Conservation (phyloP, 768 basidiomycete species). For the Clavaria fumosa region DNA sequence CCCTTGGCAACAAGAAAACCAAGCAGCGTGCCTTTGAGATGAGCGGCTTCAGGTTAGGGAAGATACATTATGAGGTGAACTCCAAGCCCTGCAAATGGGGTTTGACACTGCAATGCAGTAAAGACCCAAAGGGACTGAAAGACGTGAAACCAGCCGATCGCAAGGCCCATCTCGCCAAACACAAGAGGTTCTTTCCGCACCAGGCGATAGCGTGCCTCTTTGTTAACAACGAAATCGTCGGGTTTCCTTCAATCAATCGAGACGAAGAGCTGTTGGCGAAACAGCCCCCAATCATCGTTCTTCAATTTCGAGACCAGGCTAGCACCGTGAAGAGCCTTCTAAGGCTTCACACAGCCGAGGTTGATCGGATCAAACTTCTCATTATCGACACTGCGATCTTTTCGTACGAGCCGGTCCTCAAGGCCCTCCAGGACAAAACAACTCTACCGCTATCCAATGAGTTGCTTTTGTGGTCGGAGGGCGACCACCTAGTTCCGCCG, state of each 20-base stretch:
- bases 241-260: conserved; percentile 37
- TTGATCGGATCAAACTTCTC: conserved; percentile 30
- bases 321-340: conserved; percentile 25
- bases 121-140: conserved; percentile 24
- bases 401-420: conserved; percentile 48
- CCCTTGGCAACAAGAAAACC: conserved; percentile 24
- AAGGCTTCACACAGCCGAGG: conserved; percentile 21
- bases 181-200: conserved; percentile 32
- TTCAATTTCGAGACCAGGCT: conserved; percentile 34
- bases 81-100: conserved; percentile 23
- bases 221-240: conserved; percentile 30
- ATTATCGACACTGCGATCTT: conserved; percentile 49
- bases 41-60: conserved; percentile 22
- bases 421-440: conserved; percentile 32
- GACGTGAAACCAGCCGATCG: conserved; percentile 21
- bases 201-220: conserved; percentile 40
- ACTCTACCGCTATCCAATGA: conserved; percentile 33
- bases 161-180: conserved; percentile 22
- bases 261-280: conserved; percentile 36
- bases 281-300: conserved; percentile 32
- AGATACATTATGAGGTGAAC: conserved; percentile 20
- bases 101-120: conserved; percentile 21
- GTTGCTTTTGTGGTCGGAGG: conserved; percentile 36
- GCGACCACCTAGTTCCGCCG: no score
- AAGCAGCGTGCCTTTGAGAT: conserved; percentile 23